Base-by-base conservation (phyloP, 1,284 basidiomycete species). In the Sanguinoderma infundibulare region DNA sequence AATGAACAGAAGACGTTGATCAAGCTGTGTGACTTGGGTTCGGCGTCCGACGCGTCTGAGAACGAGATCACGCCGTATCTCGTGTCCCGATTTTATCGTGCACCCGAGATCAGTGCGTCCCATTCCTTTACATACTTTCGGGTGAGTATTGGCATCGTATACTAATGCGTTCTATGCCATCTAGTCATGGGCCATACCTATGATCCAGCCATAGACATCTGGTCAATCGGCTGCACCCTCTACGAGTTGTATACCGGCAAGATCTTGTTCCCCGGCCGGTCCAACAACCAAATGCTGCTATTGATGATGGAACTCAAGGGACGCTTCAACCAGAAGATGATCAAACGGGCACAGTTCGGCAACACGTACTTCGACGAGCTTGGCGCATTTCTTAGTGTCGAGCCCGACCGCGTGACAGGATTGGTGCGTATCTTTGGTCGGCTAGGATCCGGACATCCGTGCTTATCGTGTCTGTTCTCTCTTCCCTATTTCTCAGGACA, bases 231-330 rank as follows among this genome's bases (percentile, higher is more conserved):
- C 1, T 99, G 98, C 77, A 99, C 98, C 5, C 81, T 99, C 7
- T 99, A 96, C 77, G 98, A 99, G 76, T 83, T 99, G 5, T 98
- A 96, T 77, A 99, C 97, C 2, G 98, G 98, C 75, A 98, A 98
- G 80, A 99, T 99, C 60, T 86, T 99, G 32, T 96, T 99, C 74
- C 96, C 98, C 0, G 98, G 97, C 14, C 87, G 95, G 34, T 94
- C 92, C 32, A 99, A 99, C 79, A 98, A 98, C 73, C 96, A 99
- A 70, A 98, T 99, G 97, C 81, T 99, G 14, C 83, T 96, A 62
- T 87, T 95, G 63, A 96, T 96, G 92, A 96, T 96, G 94, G 96
- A 98, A 76, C 82, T 98, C 44, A 96, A 95, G 74, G 97, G 98
- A 35, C 87, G 95, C 52, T 93, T 99, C 77, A 96, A 95, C 68